These are phyloP conservation scores for Agastache rugosa DNA, from an alignment of 257 asterid species.

Conservation along the genomic window DNA sequence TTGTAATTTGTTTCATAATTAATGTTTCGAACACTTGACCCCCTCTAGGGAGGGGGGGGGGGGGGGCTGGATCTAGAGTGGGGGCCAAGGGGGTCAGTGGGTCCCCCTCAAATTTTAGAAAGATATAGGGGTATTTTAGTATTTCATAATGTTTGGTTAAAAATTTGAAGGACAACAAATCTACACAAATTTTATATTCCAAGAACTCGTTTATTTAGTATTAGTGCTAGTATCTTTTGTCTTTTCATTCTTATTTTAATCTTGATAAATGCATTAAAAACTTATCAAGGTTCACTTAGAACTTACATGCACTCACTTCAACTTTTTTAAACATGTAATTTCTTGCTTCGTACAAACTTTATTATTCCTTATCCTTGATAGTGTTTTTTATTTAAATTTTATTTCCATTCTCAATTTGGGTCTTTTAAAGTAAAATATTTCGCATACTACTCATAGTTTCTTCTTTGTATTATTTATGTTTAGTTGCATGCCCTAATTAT, in stretches of 20 bases:
- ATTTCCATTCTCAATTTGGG: neutral
- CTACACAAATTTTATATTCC: neutral
- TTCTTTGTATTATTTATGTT: neutral
- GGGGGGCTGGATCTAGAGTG: neutral
- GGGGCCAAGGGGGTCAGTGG: neutral
- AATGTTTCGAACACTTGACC: conserved; percentile 22
- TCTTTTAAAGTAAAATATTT: neutral
- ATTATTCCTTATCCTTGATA: neutral
- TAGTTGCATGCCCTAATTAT: neutral
- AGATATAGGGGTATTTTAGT: neutral
- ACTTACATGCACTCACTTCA: neutral
- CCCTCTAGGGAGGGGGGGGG: too few species aligned
- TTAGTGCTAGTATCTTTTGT: neutral
- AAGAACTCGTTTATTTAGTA: neutral
- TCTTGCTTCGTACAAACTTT: neutral
- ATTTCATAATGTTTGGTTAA: neutral
- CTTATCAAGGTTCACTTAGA: neutral
- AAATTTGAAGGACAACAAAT: neutral
- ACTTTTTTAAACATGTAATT: neutral
- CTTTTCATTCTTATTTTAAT: neutral
- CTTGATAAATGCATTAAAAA: neutral
- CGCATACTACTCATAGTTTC: neutral
- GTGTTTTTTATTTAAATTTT: neutral
- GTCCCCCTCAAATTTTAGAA: neutral
- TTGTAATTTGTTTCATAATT: neutral